These are phyloP conservation scores for Chlorencoelia australis DNA, from an alignment of 2,329 filamentous ascomycete species.

Conservation along the genomic window DNA sequence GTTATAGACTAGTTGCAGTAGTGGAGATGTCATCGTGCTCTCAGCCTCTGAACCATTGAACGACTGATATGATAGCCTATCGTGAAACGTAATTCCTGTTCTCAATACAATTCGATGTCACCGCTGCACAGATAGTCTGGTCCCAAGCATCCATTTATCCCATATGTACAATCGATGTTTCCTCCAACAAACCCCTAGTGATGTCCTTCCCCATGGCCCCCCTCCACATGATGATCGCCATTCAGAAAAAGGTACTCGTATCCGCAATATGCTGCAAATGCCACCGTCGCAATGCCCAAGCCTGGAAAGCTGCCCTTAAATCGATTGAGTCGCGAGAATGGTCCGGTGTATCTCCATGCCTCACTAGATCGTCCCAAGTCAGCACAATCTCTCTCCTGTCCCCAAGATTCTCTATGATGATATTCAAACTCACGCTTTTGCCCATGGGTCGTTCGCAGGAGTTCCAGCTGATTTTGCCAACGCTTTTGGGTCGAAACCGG, in stretches of 20 bases:
- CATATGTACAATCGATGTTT: slow-evolving; percentile 31
- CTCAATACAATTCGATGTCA: too few relatives aligned
- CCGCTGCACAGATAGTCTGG: too few relatives aligned
- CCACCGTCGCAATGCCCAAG: slow-evolving; percentile 82
- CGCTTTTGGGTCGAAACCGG: slow-evolving; percentile 82
- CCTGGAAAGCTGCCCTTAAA: slow-evolving; percentile 83
- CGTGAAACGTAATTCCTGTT: too few relatives aligned
- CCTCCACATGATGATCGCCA: slow-evolving; percentile 50
- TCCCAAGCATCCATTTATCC: slow-evolving; percentile 16
- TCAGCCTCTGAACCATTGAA: too few relatives aligned
- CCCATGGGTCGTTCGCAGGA: slow-evolving; percentile 55
- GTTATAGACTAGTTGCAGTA: too few relatives aligned
- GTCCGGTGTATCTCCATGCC: slow-evolving; percentile 86
- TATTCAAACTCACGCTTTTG: slow-evolving; percentile 42
- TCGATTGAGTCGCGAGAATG: slow-evolving; percentile 80
- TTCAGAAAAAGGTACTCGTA: slow-evolving; percentile 84
- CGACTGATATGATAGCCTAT: too few relatives aligned
- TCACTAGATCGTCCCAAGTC: slow-evolving; percentile 66
- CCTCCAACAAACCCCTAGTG: slow-evolving; percentile 35
- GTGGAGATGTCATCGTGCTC: too few relatives aligned
- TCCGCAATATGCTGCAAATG: slow-evolving; percentile 80
- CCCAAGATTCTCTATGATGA: background rate
- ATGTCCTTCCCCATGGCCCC: slow-evolving; percentile 43
- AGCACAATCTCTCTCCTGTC: slow-evolving; percentile 5
- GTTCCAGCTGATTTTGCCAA: slow-evolving; percentile 62